phyloP scores from a whole-genome alignment of 345 rosid species.

The Conringia planisiliqua region DNA sequence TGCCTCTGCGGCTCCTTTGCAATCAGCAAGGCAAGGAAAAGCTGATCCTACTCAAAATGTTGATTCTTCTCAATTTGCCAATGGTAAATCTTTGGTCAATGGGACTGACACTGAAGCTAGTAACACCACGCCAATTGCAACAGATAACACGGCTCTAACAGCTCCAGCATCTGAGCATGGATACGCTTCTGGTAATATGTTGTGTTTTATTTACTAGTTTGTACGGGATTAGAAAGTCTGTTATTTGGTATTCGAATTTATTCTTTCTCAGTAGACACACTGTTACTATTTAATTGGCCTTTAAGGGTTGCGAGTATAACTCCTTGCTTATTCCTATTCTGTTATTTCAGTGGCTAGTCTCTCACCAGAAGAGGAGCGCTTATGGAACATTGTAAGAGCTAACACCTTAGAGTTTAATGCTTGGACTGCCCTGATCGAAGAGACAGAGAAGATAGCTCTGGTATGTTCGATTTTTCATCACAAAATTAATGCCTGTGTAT shows the following conservation, averaged over 20 bases:
- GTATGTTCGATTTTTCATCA: slow-evolving; percentile 36
- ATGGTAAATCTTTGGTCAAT: slow-evolving; percentile 30
- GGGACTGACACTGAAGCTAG: not conserved
- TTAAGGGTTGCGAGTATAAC: not conserved
- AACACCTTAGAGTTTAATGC: slow-evolving; percentile 82
- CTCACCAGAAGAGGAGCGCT: slow-evolving; percentile 80
- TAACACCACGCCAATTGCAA: not conserved
- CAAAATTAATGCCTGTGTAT: not conserved
- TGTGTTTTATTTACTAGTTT: not conserved
- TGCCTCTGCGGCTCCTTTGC: slow-evolving; percentile 26
- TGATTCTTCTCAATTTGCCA: slow-evolving; percentile 21
- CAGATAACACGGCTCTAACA: not conserved
- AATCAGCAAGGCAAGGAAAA: slow-evolving; percentile 26
- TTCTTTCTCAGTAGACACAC: not conserved
- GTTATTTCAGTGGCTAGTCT: slow-evolving; percentile 38
- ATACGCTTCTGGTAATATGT: not conserved
- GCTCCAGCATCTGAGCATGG: not conserved
- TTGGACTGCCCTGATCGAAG: slow-evolving; percentile 87
- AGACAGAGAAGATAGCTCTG: slow-evolving; percentile 83
- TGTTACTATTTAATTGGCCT: not conserved
- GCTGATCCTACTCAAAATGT: slow-evolving; percentile 18
- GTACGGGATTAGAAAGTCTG: too few species aligned
- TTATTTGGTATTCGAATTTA: not conserved
- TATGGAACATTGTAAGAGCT: slow-evolving; percentile 76
- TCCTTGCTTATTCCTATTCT: too few species aligned